Evolutionary conservation across 345 rosid species (phyloP).

Genomic region (Limnanthes douglasii): DNA sequence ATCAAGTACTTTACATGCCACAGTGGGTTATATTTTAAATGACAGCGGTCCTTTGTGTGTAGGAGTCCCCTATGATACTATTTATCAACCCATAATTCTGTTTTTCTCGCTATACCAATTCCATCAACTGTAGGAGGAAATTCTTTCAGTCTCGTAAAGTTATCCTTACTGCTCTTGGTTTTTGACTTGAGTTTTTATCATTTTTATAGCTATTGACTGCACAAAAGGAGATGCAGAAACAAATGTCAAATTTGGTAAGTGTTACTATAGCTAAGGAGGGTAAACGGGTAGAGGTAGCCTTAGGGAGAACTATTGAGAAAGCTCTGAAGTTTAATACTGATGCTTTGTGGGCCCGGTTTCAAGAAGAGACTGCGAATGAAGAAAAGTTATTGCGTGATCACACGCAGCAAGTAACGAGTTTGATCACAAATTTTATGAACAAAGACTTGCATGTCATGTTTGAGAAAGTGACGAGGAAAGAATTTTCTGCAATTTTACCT

Average conservation of each 20-base stretch:
- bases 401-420: slow-evolving; percentile 39
- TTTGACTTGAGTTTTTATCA: slow-evolving; percentile 1
- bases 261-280: slow-evolving; percentile 53
- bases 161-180: background rate
- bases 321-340: slow-evolving; percentile 56
- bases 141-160: background rate
- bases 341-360: slow-evolving; percentile 72
- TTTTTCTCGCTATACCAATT: too few species aligned
- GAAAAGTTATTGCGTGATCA: slow-evolving; percentile 49
- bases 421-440: slow-evolving; percentile 34
- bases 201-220: slow-evolving; percentile 34
- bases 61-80: too few species aligned
- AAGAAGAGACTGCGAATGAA: slow-evolving; percentile 51
- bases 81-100: too few species aligned
- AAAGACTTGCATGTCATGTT: slow-evolving; percentile 44
- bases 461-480: slow-evolving; percentile 64
- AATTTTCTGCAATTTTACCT: slow-evolving; percentile 38
- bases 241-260: slow-evolving; percentile 41
- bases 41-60: too few species aligned
- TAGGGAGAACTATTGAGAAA: slow-evolving; percentile 64
- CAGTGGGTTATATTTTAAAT: too few species aligned
- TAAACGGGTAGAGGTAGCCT: slow-evolving; percentile 56
- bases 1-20: too few species aligned
- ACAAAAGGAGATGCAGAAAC: slow-evolving; percentile 81
- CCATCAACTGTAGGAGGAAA: too few species aligned